phyloP scores from a whole-genome alignment of 2,329 filamentous ascomycete species.

The Venturia pyrina region DNA sequence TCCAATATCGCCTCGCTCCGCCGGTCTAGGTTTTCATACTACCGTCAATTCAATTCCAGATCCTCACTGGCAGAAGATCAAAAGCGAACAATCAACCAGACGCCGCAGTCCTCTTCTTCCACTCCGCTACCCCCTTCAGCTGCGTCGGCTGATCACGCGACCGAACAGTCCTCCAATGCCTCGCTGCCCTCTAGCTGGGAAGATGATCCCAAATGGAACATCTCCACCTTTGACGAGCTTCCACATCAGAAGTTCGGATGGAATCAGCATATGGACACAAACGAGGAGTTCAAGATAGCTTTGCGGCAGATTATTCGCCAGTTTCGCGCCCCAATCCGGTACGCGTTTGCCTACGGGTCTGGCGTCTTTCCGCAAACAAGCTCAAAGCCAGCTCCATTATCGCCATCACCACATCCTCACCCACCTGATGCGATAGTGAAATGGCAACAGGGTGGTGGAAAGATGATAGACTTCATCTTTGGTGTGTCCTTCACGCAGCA shows the following conservation, averaged over 20 bases:
- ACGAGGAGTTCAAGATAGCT: conserved; percentile 88
- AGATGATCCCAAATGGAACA: conserved; percentile 59
- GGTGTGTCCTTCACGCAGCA: conserved; percentile 90
- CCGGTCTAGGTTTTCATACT: neutral
- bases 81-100: neutral
- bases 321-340: conserved; percentile 86
- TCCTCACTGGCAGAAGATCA: neutral
- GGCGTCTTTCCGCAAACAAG: conserved; percentile 79
- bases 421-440: conserved; percentile 71
- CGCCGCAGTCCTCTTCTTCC: neutral
- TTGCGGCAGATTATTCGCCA: conserved; percentile 80
- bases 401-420: conserved; percentile 61
- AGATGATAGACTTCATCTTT: conserved; percentile 99
- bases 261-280: conserved; percentile 94
- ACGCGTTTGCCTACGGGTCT: conserved; percentile 95
- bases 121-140: neutral
- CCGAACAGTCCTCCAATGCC: neutral
- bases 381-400: conserved; percentile 37
- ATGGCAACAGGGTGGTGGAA: conserved; percentile 77
- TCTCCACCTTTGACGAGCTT: conserved; percentile 65
- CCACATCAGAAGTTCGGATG: conserved; percentile 76
- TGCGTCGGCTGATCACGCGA: neutral
- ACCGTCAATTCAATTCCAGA: neutral
- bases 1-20: conserved; percentile 7
- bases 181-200: conserved; percentile 49